Conservation (phyloP, 768 basidiomycete species). For the Trametes coccinea region DNA sequence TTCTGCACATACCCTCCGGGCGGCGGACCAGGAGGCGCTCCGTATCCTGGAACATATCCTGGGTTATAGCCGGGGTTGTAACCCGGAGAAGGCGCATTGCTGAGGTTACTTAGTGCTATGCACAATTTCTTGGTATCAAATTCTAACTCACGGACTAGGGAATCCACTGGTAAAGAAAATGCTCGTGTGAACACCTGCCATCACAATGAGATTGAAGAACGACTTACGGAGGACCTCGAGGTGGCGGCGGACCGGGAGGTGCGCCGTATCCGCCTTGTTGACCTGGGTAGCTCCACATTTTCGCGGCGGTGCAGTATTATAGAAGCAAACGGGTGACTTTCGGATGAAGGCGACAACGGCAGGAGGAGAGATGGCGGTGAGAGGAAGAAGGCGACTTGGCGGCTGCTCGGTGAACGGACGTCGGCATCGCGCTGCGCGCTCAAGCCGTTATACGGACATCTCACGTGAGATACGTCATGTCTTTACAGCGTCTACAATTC, state of each 20-base stretch:
- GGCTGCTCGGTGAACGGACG: not conserved
- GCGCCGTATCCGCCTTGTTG: slow-evolving; percentile 19
- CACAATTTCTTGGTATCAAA: not conserved
- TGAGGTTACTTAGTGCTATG: not conserved
- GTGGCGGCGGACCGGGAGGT: slow-evolving; percentile 18
- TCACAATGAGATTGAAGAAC: no score
- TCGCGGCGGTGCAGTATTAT: not conserved
- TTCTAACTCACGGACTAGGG: slow-evolving; percentile 10
- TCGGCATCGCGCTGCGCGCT: slow-evolving; percentile 6
- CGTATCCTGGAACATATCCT: slow-evolving; percentile 17
- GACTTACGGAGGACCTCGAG: slow-evolving; percentile 18
- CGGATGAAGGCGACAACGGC: not conserved
- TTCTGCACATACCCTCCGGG: slow-evolving; percentile 18
- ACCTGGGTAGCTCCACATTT: slow-evolving; percentile 26
- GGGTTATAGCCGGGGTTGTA: slow-evolving; percentile 21
- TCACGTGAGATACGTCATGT: slow-evolving; percentile 10
- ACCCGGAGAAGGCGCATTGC: slow-evolving; percentile 11
- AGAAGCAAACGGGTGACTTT: no score
- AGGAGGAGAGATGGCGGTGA: not conserved
- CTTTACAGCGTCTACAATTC: no score
- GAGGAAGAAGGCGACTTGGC: not conserved
- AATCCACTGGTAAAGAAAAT: not conserved
- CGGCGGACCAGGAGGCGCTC: slow-evolving; percentile 24
- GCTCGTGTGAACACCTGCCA: no score
- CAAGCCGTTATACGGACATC: not conserved